Evolutionary conservation across 2,329 filamentous ascomycete genomes (phyloP).

Genomic region (Alternaria arbusti): DNA sequence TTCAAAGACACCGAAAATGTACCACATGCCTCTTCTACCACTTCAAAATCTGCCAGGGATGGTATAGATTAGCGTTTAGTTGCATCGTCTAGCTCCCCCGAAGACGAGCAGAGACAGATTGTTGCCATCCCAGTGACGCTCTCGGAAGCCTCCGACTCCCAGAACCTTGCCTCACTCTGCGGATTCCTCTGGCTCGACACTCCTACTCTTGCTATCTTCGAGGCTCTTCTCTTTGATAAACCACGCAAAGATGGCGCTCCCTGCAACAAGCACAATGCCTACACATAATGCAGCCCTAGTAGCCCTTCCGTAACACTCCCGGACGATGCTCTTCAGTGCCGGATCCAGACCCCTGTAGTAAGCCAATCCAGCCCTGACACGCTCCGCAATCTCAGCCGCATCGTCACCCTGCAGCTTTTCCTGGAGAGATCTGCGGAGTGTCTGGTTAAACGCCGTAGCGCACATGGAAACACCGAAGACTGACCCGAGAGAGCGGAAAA

Average conservation of each 20-base stretch:
- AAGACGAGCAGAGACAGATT: not conserved
- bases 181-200: not conserved
- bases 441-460: slow-evolving; percentile 74
- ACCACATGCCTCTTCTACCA: not conserved
- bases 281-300: slow-evolving; percentile 60
- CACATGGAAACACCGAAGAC: slow-evolving; percentile 72
- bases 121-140: not conserved
- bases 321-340: slow-evolving; percentile 64
- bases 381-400: slow-evolving; percentile 70
- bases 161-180: not conserved
- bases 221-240: slow-evolving; percentile 54
- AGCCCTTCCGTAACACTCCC: slow-evolving; percentile 68
- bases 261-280: slow-evolving; percentile 57
- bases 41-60: not conserved
- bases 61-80: not conserved
- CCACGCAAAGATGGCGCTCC: slow-evolving; percentile 55
- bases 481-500: slow-evolving; percentile 76
- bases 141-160: not conserved
- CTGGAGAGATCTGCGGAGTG: slow-evolving; percentile 64
- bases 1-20: not conserved
- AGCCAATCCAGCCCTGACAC: slow-evolving; percentile 72
- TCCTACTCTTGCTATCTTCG: slow-evolving; percentile 7
- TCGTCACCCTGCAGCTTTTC: slow-evolving; percentile 62
- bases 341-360: slow-evolving; percentile 72
- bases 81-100: not conserved